Evolutionary conservation across 768 basidiomycete species (phyloP).

Genomic region (Tephrocybe sp.): DNA sequence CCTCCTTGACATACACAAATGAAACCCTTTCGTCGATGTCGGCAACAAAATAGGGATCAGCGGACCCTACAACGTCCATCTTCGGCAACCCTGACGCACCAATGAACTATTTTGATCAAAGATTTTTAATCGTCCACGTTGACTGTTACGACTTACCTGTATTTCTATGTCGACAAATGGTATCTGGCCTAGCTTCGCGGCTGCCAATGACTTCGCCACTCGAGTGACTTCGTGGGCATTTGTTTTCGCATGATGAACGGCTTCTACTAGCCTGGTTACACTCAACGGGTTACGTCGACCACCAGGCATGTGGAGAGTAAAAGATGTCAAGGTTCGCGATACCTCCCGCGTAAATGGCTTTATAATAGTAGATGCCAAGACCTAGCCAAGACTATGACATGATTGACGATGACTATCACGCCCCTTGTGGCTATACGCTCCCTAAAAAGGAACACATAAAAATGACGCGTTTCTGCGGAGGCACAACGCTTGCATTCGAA

Average conservation of each 20-base stretch:
- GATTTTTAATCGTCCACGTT: not conserved
- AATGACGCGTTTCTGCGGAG: too few relatives aligned
- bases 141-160: slow-evolving; percentile 34
- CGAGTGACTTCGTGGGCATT: slow-evolving; percentile 33
- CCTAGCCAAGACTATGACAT: too few relatives aligned
- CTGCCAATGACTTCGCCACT: slow-evolving; percentile 29
- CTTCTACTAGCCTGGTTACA: slow-evolving; percentile 33
- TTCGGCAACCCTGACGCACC: slow-evolving; percentile 68
- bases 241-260: slow-evolving; percentile 27
- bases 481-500: too few relatives aligned
- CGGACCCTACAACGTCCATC: slow-evolving; percentile 64
- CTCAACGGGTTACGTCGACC: slow-evolving; percentile 34
- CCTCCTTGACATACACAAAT: slow-evolving; percentile 61
- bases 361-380: too few relatives aligned
- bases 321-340: too few relatives aligned
- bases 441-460: too few relatives aligned
- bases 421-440: too few relatives aligned
- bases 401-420: too few relatives aligned
- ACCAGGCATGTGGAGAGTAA: slow-evolving; percentile 29
- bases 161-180: slow-evolving; percentile 60
- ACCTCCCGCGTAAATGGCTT: too few relatives aligned
- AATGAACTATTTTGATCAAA: slow-evolving; percentile 54
- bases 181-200: slow-evolving; percentile 33
- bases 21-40: slow-evolving; percentile 62
- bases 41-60: slow-evolving; percentile 75